Evolutionary conservation across 177 flowering plant species (phyloP), one percentile per base, ranked within the genome.

Genomic region (Vitis hybrid): DNA sequence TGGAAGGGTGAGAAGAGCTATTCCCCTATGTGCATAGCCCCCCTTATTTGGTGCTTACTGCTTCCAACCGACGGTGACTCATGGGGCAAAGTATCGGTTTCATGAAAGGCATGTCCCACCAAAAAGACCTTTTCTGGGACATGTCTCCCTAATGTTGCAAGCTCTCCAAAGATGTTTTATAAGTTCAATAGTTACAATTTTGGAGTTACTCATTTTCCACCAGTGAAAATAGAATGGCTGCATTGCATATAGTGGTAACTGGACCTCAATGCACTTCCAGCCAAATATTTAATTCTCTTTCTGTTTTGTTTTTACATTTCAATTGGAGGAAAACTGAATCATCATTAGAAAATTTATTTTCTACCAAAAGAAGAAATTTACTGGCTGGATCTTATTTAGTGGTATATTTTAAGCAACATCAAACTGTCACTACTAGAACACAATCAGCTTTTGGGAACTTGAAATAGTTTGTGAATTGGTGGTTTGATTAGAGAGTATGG

Each of bases 141-240:
- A 38, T 18, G 54, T 47, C 19, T 17, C 57, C 47, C 56, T 60
- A 24, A 50, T 28, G 22, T 59, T 64, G 69, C 69, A 54, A 31
- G 52, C 62, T 58, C 55, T 20, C 15, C 13, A 24, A 22, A 50
- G 22, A 4, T 65, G 18, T 1, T 22, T 1, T 11, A 10, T 5
- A 2, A 11, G 14, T 62, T 38, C 18, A 7, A 65, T 12, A 11
- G 38, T 65, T 65, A 54, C 64, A 38, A 68, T 65, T 53, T 59
- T 60, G 55, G 66, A 64, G 56, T 28, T 33, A 57, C 66, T 22
- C n/a, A 56, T 22, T 60, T 17, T 65, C 17, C 64, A 63, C 63
- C 68, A 62, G 47, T 2, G 31, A 72, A n/a, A 60, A 31, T 52
- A 66, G 55, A 13, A 6, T 33, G 20, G 64, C 17, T 38, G 64